Conservation (phyloP, 768 basidiomycete genomes). For the Boletus sp. region DNA sequence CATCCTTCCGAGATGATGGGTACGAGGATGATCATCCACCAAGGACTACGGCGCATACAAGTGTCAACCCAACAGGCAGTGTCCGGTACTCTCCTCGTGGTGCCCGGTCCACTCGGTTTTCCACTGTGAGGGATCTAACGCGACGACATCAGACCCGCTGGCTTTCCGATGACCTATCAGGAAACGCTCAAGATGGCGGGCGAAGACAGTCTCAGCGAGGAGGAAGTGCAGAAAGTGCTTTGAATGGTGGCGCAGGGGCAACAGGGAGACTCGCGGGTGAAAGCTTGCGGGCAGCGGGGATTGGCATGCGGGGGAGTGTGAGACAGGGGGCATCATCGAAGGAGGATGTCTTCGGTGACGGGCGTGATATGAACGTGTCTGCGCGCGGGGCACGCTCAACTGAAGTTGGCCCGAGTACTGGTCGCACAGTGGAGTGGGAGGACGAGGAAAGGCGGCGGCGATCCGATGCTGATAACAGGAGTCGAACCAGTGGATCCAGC, state of each 20-base stretch:
- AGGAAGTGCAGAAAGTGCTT: conserved; percentile 70
- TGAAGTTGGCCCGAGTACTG: background rate
- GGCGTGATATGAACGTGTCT: conserved; percentile 18
- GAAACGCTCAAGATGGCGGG: conserved; percentile 34
- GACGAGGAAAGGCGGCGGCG: conserved; percentile 23
- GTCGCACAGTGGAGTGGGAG: conserved; percentile 24
- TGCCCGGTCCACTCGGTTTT: conserved; percentile 36
- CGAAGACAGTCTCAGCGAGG: conserved; percentile 56
- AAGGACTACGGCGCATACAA: conserved; percentile 25
- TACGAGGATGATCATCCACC: conserved; percentile 24
- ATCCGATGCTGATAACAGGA: conserved; percentile 18
- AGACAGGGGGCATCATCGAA: conserved; percentile 26
- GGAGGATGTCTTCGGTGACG: conserved; percentile 39
- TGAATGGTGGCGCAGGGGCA: conserved; percentile 42
- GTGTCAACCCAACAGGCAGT: conserved; percentile 18
- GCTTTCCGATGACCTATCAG: conserved; percentile 49
- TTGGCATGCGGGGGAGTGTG: conserved; percentile 41
- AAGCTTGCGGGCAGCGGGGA: conserved; percentile 68
- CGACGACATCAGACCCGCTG: conserved; percentile 52
- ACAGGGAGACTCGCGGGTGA: conserved; percentile 61
- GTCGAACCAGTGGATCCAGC: conserved; percentile 24
- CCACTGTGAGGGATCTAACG: conserved; percentile 49
- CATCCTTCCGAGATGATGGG: conserved; percentile 22
- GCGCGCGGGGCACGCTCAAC: conserved; percentile 17
- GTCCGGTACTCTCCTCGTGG: conserved; percentile 30